phyloP scores from a whole-genome alignment of 192 early-diverging fungal genomes.

The Coemansia brasiliensis region DNA sequence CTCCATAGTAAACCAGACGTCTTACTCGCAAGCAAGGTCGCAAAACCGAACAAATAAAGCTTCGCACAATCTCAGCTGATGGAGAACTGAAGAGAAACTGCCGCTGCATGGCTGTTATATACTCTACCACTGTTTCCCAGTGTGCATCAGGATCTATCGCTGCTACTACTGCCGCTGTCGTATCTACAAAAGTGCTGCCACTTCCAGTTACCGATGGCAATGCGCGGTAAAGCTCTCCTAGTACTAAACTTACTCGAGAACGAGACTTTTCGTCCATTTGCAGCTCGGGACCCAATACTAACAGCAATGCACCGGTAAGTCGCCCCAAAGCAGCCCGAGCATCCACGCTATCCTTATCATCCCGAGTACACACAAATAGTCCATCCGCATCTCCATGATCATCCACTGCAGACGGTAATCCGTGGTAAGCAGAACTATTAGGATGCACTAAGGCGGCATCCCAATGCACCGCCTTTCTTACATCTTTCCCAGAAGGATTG shows the following conservation, averaged over 20 bases:
- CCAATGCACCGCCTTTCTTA: constrained; percentile 55
- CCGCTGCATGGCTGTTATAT: constrained; percentile 33
- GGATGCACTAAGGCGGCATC: constrained; percentile 63
- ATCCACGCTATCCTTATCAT: constrained; percentile 56
- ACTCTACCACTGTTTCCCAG: constrained; percentile 35
- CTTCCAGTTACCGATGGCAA: constrained; percentile 20
- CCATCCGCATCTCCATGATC: constrained; percentile 13
- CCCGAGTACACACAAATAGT: constrained; percentile 54
- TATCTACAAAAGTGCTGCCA: too few relatives aligned
- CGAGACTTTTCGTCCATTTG: constrained; percentile 68
- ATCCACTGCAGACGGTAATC: constrained; percentile 7
- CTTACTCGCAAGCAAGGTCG: constrained; percentile 33
- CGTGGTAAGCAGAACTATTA: constrained; percentile 36
- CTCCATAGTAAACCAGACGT: constrained; percentile 12
- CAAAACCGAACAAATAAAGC: constrained; percentile 18
- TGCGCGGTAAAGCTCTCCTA: constrained; percentile 79
- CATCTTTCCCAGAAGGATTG: constrained; percentile 1
- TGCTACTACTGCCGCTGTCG: too few relatives aligned
- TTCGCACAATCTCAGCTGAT: constrained; percentile 13
- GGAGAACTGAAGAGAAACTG: constrained; percentile 39
- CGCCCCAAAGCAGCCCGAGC: constrained; percentile 71
- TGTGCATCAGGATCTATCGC: constrained; percentile 41
- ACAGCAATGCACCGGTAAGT: constrained; percentile 86
- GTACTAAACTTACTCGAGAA: constrained; percentile 76
- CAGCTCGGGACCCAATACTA: constrained; percentile 91